Evolutionary conservation across 352 stramenopile species (phyloP).

Genomic region (Pythium scleroteichum): DNA sequence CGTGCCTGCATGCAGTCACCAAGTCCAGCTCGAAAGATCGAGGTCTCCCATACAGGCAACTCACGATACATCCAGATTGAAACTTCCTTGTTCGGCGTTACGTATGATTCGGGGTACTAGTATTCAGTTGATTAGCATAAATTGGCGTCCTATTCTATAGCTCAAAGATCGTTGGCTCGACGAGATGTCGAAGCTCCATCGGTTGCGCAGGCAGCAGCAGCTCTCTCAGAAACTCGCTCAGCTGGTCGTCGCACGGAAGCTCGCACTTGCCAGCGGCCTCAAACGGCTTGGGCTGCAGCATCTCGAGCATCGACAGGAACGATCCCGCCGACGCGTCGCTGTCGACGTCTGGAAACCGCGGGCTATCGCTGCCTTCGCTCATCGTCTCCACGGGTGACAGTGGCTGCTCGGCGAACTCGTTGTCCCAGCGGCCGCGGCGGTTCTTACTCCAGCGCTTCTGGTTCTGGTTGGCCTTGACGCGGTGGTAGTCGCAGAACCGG

Average conservation of each 20-base stretch:
- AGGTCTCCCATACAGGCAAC: too few species aligned
- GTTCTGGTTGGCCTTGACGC: conserved; percentile 3
- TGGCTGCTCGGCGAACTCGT: neutral
- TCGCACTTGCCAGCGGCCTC: neutral
- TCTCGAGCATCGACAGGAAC: conserved; percentile 8
- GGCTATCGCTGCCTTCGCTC: neutral
- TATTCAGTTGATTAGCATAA: too few species aligned
- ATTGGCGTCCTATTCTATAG: too few species aligned
- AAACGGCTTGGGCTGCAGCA: neutral
- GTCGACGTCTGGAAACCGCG: neutral
- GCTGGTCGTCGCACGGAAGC: neutral
- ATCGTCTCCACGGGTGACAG: neutral
- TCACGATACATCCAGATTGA: too few species aligned
- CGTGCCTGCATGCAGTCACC: too few species aligned
- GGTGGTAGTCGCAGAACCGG: conserved; percentile 10
- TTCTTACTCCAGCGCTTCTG: conserved; percentile 10
- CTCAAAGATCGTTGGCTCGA: neutral
- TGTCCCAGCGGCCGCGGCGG: neutral
- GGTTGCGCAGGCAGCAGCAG: neutral
- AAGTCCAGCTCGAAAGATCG: too few species aligned
- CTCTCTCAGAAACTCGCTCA: conserved; percentile 5
- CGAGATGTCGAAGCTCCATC: neutral
- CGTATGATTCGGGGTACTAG: too few species aligned
- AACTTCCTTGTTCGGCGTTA: too few species aligned
- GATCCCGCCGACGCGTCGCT: neutral